Evolutionary conservation across 2,329 filamentous ascomycete genomes (phyloP).

Genomic region (Neobulgaria alba): DNA sequence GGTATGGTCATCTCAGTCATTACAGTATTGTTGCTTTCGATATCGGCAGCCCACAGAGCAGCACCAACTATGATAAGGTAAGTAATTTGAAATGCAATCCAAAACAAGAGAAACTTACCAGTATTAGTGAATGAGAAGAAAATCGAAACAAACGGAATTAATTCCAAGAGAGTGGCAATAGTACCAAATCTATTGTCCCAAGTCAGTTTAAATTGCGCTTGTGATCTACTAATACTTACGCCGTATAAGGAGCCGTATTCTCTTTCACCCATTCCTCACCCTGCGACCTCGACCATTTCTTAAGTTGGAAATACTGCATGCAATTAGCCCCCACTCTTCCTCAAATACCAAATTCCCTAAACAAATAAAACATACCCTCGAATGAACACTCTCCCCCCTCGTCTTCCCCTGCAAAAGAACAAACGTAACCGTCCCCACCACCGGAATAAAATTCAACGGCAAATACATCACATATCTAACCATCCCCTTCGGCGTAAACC

Average conservation of each 20-base stretch:
- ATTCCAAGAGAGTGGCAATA: constrained; percentile 71
- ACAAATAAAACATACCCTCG: too few species aligned
- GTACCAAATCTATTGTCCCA: constrained; percentile 68
- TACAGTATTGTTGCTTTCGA: constrained; percentile 42
- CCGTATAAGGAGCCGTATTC: constrained; percentile 69
- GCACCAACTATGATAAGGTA: constrained; percentile 56
- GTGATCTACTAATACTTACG: constrained; percentile 45
- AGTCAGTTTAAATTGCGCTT: too few species aligned
- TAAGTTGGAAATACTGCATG: constrained; percentile 80
- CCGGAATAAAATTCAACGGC: constrained; percentile 85
- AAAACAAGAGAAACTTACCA: constrained; percentile 31
- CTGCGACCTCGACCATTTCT: constrained; percentile 64
- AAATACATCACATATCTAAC: constrained; percentile 64
- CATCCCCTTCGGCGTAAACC: constrained; percentile 52
- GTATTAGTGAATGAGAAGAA: constrained; percentile 87
- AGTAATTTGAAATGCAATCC: constrained; percentile 13
- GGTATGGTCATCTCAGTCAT: constrained; percentile 22
- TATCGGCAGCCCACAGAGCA: constrained; percentile 87
- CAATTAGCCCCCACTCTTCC: too few species aligned
- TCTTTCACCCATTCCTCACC: constrained; percentile 60
- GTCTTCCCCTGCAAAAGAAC: constrained; percentile 61
- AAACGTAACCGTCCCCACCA: constrained; percentile 77
- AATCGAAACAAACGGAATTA: constrained; percentile 74
- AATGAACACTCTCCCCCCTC: constrained; percentile 36
- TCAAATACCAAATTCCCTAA: too few species aligned